Conservation (phyloP, 202 grass and related monocot genomes). For the Digitaria exilis region DNA sequence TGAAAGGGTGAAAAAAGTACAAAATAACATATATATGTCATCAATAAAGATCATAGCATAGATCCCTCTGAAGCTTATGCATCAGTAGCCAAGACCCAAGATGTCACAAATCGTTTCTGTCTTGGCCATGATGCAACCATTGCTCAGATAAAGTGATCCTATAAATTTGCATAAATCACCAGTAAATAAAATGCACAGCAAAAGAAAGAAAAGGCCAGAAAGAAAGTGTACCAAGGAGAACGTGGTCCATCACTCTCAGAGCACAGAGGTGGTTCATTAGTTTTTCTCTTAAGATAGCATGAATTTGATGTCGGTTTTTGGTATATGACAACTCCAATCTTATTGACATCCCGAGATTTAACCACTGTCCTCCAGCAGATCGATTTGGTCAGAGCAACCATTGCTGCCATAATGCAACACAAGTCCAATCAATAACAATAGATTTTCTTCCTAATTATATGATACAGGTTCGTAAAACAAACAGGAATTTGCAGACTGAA, state of each 20-base stretch:
- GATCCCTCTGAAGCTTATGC: neutral
- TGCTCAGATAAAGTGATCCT: too few relatives aligned
- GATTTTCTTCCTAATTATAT: constrained; percentile 10
- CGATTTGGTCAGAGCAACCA: constrained; percentile 82
- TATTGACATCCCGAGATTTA: constrained; percentile 61
- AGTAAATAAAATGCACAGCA: constrained; percentile 4
- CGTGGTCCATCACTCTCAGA: constrained; percentile 37
- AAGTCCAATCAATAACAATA: constrained; percentile 34
- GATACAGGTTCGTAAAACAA: constrained; percentile 27
- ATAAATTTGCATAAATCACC: neutral
- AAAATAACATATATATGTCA: constrained; percentile 28
- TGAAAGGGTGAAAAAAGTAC: constrained; percentile 35
- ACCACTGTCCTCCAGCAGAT: constrained; percentile 87
- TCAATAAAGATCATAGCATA: constrained; percentile 10
- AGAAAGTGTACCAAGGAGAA: constrained; percentile 69
- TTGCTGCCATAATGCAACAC: constrained; percentile 52
- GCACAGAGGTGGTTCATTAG: constrained; percentile 61
- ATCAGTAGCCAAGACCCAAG: constrained; percentile 14
- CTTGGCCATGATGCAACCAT: constrained; percentile 16
- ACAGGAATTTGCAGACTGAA: constrained; percentile 12
- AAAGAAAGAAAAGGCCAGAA: constrained; percentile 14
- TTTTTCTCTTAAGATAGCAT: constrained; percentile 69
- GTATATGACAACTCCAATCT: constrained; percentile 93
- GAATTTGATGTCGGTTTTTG: constrained; percentile 79
- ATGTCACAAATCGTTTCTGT: constrained; percentile 23